Evolutionary conservation across 768 basidiomycete species (phyloP), one percentile per base, ranked within the genome.

Genomic region (Fistulinella prunicolor): DNA sequence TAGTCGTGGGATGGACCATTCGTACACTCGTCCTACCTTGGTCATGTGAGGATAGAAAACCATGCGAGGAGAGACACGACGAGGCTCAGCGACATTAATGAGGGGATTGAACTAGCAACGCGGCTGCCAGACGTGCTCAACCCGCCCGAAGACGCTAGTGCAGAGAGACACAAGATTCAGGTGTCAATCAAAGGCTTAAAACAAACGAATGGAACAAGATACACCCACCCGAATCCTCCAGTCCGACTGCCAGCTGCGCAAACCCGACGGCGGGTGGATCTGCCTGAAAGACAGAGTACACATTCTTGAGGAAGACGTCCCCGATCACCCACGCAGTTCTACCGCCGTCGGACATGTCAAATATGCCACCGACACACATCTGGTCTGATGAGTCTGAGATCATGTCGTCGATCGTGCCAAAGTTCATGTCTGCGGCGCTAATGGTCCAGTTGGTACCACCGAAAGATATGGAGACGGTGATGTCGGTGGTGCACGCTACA

Each of bases 371-470:
- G 1, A 83, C 53, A 54, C 86, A 86, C 54, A 58, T 47, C 9
- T 42, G 38, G 17, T n/a, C 14, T 21, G 62, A 14, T 13, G 14
- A 14, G n/a, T n/a, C n/a, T n/a, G n/a, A n/a, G n/a, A n/a, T n/a
- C 13, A 12, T 12, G 6, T n/a, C 0, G 8, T 39, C 20, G 39
- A 85, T 60, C 3, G 59, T 62, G 4, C 87, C 86, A 20, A 94
- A 69, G 65, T 87, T 89, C 78, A 96, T 86, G 63, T 97, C 94
- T 6, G 59, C 65, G 0, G 79, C 49, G 56, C 72, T 76, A 62
- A 97, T 89, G 8, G 83, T 69, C 86, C 94, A 98, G 1, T 73
- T 58, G 50, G 79, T 75, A 3, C 86, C 83, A 8, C 91, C 89
- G 56, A 92, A 95, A 7, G 85, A 78, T 13, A 95, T 53, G 3